Evolutionary conservation across 345 rosid genomes (phyloP).

Genomic region (Gossypioides kirkii): DNA sequence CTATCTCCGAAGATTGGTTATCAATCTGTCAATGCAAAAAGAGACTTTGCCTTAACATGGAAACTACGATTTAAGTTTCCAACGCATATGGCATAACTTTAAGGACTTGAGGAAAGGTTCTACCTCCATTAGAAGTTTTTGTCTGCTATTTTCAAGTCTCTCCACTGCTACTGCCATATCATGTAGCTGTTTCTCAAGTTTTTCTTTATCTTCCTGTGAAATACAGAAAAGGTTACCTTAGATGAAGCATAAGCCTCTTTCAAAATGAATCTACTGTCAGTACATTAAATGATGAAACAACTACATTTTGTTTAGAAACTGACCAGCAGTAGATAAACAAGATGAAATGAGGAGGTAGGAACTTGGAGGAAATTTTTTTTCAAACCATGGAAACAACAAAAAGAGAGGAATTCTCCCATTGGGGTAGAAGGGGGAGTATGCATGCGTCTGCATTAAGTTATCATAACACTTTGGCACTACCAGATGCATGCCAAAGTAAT

Average conservation of each 20-base stretch:
- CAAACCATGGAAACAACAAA: not conserved
- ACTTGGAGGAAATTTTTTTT: not conserved
- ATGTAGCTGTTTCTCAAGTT: slow-evolving; percentile 85
- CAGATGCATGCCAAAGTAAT: not conserved
- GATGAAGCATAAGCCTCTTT: not conserved
- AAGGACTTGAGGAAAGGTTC: slow-evolving; percentile 14
- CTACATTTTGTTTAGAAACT: not conserved
- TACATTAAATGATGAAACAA: not conserved
- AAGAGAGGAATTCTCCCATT: not conserved
- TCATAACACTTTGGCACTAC: not conserved
- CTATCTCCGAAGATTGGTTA: slow-evolving; percentile 93
- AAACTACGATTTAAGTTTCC: slow-evolving; percentile 8
- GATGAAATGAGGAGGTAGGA: not conserved
- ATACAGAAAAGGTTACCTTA: not conserved
- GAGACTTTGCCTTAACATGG: slow-evolving; percentile 8
- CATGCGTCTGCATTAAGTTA: not conserved
- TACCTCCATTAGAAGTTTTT: slow-evolving; percentile 95
- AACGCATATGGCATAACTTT: slow-evolving; percentile 6
- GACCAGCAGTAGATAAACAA: not conserved
- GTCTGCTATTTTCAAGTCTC: slow-evolving; percentile 87
- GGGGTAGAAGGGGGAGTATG: not conserved
- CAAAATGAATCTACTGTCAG: not conserved
- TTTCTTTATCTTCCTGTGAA: slow-evolving; percentile 73
- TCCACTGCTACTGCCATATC: slow-evolving; percentile 93
- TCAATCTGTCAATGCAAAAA: slow-evolving; percentile 58